phyloP scores from a whole-genome alignment of 495 filamentous ascomycete species.

The Aspergillus sclerotioniger region DNA sequence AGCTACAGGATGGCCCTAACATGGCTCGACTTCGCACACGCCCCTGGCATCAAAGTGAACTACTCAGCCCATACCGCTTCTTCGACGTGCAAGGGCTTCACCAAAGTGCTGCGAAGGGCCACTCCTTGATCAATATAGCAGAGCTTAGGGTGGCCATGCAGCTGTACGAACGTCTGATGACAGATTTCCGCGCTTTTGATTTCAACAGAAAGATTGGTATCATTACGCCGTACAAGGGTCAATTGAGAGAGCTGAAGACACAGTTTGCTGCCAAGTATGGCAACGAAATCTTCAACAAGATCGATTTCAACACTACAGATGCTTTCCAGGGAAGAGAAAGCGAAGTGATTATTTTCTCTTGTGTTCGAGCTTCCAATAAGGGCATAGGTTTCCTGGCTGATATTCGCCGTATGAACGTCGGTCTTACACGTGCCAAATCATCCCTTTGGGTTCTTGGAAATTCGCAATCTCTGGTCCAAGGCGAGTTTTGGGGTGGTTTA shows the following conservation, averaged over 20 bases:
- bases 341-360: slow-evolving; percentile 98
- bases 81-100: slow-evolving; percentile 93
- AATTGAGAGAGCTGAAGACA: slow-evolving; percentile 74
- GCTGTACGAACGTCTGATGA: slow-evolving; percentile 72
- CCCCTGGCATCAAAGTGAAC: slow-evolving; percentile 78
- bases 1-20: slow-evolving; percentile 75
- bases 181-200: slow-evolving; percentile 66
- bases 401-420: slow-evolving; percentile 99
- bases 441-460: slow-evolving; percentile 95
- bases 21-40: slow-evolving; percentile 73
- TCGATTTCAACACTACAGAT: slow-evolving; percentile 98
- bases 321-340: slow-evolving; percentile 96
- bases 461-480: slow-evolving; percentile 77
- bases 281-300: slow-evolving; percentile 64
- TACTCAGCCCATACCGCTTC: slow-evolving; percentile 94
- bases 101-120: slow-evolving; percentile 68
- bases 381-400: slow-evolving; percentile 98
- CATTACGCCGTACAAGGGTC: slow-evolving; percentile 95
- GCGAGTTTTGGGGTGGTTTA: slow-evolving; percentile 83
- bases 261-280: slow-evolving; percentile 72
- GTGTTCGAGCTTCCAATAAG: slow-evolving; percentile 85
- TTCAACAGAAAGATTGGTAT: slow-evolving; percentile 86
- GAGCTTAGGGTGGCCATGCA: slow-evolving; percentile 82
- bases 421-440: slow-evolving; percentile 91
- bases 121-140: slow-evolving; percentile 85